Base-by-base conservation (phyloP, 2,329 filamentous ascomycete species). In the Cyphellophora attinorum region DNA sequence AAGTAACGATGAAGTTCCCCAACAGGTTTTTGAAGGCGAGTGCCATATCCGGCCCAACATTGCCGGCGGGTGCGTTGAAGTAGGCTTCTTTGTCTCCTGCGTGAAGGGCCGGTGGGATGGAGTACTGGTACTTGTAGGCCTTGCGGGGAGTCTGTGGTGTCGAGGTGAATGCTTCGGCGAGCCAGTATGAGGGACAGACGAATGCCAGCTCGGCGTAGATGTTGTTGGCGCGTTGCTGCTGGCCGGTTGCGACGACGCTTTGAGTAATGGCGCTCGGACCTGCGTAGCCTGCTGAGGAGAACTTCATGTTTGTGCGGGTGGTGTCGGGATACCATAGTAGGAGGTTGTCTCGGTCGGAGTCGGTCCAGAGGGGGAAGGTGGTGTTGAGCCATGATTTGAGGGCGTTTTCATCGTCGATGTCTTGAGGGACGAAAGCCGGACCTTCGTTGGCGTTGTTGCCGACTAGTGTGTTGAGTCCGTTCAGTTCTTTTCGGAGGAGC, bases 161-260 rank as follows among this genome's bases (percentile, higher is more conserved):
- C 41, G 69, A 67, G 12, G 54, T 44, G 52, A 59, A 71, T 3
- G 65, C 70, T 10, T 58, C 59, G 41, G 65, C 62, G 17, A 75
- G 56, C 47, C 65, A 75, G 51, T 74, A 74, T 0, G 65, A 62
- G 0, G 71, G 65, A 47, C 73, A 76, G 28, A 68, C 58, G 40
- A 75, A 74, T 2, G 67, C 69, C 1, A 64, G 58, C 50, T 77
- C 72, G 27, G 64, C 68, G 41, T 67, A 69, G 31, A 76, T 64
- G 46, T 72, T 69, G 29, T 51, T 40, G 2, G 61, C 67, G 16
- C 65, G 61, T 45, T 77, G 70, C 41, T 74, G 71, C 46, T 72
- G 69, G 15, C 72, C 72, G 2, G 61, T 65, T 2, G 58, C 68
- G 19, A 61, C 59, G 18, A 58, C 56, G 13, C 64, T 68, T 27